Evolutionary conservation across 306 rosid species (phyloP), one percentile per base, ranked within the genome.

Genomic region (Nissolia schottii): DNA sequence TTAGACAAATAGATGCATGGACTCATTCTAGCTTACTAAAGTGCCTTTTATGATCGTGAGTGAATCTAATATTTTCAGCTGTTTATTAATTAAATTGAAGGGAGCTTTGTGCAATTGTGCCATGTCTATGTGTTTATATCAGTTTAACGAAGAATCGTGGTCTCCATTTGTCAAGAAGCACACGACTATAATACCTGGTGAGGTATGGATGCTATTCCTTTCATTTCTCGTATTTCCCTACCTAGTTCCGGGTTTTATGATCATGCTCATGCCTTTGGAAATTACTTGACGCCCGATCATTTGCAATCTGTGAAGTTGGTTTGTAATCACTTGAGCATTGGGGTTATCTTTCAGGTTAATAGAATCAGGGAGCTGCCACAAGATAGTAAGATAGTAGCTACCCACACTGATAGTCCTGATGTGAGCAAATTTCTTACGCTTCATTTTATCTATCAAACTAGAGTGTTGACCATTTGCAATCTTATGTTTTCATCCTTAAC

Each of bases 391-490:
- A 87, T 94, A 35, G 88, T 94, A 29, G 99, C 99, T 22, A 94
- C 99, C 5, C 99, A 94, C 73, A 94, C 99, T 0, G 97, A 94
- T 76, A 86, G 96, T 81, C 99, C 99, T 35, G 86, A 95, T 83
- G 99, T 91, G 78, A 71, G 86, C 29, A n/a, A 20, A 15, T 23
- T 25, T 35, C 60, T 8, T 25, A 29, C 64, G 37, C 28, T 74
- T 69, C 14, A 13, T 68, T 28, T 74, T 48, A 37, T 7, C 67
- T 37, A 10, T 68, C 14, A 31, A 24, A 41, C 62, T 19, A 31
- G 4, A 12, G 11, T 74, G 28, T 66, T 29, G n/a, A 18, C 32
- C 62, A 13, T 75, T 62, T 40, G 64, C 5, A 28, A 14, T 31
- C 2, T 38, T 10, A 6, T 3, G 18, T 5, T 0, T 46, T 40